phyloP scores from a whole-genome alignment of 306 rosid genomes.

The Alnus glutinosa region DNA sequence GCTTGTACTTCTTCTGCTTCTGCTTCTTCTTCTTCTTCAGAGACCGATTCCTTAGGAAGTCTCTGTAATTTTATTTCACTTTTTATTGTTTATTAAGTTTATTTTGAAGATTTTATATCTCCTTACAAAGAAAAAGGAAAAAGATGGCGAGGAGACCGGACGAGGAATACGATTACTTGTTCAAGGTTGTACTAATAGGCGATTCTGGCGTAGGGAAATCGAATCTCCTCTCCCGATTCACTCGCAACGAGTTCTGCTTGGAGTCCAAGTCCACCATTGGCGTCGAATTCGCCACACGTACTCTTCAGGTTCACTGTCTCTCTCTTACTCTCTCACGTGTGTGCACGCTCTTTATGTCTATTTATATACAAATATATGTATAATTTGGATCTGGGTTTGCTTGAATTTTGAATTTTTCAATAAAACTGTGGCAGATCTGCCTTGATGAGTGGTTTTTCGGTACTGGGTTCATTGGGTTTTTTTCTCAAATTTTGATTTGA shows the following conservation, averaged over 20 bases:
- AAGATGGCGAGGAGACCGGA: slow-evolving; percentile 69
- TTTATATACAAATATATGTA: background rate
- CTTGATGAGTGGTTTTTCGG: background rate
- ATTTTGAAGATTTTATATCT: background rate
- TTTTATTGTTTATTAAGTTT: background rate
- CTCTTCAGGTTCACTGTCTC: slow-evolving; percentile 63
- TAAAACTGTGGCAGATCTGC: background rate
- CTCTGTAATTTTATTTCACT: background rate
- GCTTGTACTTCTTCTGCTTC: background rate
- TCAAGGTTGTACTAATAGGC: slow-evolving; percentile 90
- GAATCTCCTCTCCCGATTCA: slow-evolving; percentile 94
- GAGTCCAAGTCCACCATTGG: slow-evolving; percentile 98
- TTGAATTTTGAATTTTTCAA: background rate
- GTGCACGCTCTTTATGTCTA: background rate
- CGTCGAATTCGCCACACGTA: slow-evolving; percentile 92
- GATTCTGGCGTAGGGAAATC: slow-evolving; percentile 97
- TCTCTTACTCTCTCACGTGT: background rate
- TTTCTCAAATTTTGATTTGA: background rate
- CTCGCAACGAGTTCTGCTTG: slow-evolving; percentile 92
- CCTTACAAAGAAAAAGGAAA: background rate
- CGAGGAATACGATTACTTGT: slow-evolving; percentile 90
- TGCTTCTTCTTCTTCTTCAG: background rate
- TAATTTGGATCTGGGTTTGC: slow-evolving; percentile 21
- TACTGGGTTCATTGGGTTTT: background rate
- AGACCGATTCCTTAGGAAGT: slow-evolving; percentile 7